These are phyloP conservation scores for Linnemannia elongata DNA, from an alignment of 192 early-diverging fungal species.

Conservation along the genomic window DNA sequence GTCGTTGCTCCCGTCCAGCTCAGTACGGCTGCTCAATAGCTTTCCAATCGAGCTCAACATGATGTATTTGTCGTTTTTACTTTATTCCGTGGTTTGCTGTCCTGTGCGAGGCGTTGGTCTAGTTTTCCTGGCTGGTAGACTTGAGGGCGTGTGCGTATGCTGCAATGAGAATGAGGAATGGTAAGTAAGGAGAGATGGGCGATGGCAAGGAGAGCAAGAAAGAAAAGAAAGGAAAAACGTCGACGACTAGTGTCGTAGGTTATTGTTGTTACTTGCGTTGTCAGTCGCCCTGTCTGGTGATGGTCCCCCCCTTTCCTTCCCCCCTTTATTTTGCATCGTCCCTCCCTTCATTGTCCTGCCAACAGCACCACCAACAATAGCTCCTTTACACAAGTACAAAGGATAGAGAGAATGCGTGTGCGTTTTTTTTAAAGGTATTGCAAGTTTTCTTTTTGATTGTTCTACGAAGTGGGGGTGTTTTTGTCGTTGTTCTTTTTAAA, in stretches of 20 bases:
- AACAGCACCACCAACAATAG: too few species aligned
- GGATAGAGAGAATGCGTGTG: too few species aligned
- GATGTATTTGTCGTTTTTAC: background rate
- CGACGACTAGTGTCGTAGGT: background rate
- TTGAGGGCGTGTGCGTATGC: background rate
- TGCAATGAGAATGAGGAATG: conserved; percentile 1
- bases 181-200: background rate
- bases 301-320: too few species aligned
- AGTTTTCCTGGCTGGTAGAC: background rate
- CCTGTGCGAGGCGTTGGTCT: too few species aligned
- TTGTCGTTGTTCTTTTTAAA: too few species aligned
- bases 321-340: too few species aligned
- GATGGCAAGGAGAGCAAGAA: background rate
- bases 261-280: background rate
- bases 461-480: too few species aligned
- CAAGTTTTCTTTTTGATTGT: too few species aligned
- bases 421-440: too few species aligned
- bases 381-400: too few species aligned
- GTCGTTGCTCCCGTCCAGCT: background rate
- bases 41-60: conserved; percentile 36
- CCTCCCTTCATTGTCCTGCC: too few species aligned
- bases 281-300: background rate
- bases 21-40: conserved; percentile 11
- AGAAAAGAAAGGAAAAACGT: background rate
- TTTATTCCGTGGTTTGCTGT: background rate